Evolutionary conservation across 139 green algal genomes (phyloP).

Genomic region (Micractinium sp.): DNA sequence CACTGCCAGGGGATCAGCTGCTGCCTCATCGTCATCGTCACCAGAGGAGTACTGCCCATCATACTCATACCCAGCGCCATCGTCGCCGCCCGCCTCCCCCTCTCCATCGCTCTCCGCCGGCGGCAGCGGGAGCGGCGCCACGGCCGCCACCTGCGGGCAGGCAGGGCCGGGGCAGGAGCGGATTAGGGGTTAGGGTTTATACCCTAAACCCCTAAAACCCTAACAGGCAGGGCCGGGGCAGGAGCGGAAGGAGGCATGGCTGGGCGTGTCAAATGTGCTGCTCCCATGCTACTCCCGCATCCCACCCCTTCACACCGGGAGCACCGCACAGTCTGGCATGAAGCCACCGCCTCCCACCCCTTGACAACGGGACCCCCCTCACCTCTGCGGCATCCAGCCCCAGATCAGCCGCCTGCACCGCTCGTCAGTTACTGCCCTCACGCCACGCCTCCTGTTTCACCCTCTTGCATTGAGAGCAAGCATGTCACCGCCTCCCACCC

Average conservation of each 20-base stretch:
- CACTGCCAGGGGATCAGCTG: not conserved
- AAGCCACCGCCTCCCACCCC: too few relatives aligned
- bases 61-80: not conserved
- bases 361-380: not conserved
- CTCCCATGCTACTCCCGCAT: not conserved
- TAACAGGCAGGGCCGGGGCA: too few relatives aligned
- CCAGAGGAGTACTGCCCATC: slow-evolving; percentile 1
- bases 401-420: not conserved
- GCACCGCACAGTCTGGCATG: too few relatives aligned
- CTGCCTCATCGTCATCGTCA: not conserved
- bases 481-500: not conserved
- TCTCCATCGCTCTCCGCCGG: not conserved
- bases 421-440: not conserved
- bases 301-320: too few relatives aligned
- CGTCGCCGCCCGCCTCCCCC: not conserved
- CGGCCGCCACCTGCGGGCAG: slow-evolving; percentile 8
- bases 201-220: too few relatives aligned
- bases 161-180: not conserved
- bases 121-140: slow-evolving; percentile 9
- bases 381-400: slow-evolving; percentile 8
- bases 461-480: not conserved
- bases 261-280: not conserved
- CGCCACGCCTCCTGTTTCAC: too few relatives aligned
- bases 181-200: too few relatives aligned
- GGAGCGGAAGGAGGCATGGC: not conserved